Evolutionary conservation across 225 moss, liverwort and hornwort genomes (phyloP).

Genomic region (Ulota crispa): DNA sequence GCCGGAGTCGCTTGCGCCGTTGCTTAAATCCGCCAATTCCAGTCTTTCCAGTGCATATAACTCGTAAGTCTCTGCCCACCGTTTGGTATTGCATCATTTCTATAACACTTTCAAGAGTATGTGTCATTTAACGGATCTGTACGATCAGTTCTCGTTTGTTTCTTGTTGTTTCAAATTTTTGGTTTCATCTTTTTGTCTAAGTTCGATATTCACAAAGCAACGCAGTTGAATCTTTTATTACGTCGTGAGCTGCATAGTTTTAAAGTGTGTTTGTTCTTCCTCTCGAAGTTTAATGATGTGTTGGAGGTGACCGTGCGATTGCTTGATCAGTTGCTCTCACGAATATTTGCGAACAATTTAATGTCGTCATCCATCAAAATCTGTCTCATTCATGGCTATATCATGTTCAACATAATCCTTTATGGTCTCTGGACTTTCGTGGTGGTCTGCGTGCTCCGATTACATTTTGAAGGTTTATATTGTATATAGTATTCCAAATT

Average conservation of each 20-base stretch:
- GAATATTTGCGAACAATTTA: neutral
- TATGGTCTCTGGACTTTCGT: neutral
- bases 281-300: neutral
- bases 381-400: neutral
- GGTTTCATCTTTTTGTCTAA: neutral
- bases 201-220: neutral
- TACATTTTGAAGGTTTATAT: neutral
- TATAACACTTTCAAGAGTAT: neutral
- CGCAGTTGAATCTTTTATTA: neutral
- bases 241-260: neutral
- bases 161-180: neutral
- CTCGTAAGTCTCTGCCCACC: conserved; percentile 50
- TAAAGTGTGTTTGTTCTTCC: neutral
- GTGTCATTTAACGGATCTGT: neutral
- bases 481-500: neutral
- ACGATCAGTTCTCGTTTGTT: neutral
- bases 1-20: conserved; percentile 84
- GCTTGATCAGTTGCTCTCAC: neutral
- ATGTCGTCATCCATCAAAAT: neutral
- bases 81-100: neutral
- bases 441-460: neutral
- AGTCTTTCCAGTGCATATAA: conserved; percentile 78
- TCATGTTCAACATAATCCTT: neutral
- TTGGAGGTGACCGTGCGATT: neutral
- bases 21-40: conserved; percentile 86